phyloP scores from a whole-genome alignment of 2,329 filamentous ascomycete species.

The Pseudogymnoascus sp. region DNA sequence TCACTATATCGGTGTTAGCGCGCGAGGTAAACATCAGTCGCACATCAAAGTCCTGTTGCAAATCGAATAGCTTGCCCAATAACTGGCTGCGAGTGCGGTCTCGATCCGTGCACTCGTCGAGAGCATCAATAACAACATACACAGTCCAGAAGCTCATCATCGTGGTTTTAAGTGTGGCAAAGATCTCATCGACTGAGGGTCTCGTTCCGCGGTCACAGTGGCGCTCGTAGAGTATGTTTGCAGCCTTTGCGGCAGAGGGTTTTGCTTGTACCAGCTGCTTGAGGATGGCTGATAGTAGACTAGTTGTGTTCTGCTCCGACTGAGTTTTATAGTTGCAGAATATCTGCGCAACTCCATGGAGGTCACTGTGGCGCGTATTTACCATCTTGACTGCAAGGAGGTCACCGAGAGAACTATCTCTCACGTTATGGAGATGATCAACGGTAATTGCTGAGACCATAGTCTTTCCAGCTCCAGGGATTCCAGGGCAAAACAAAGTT shows the following conservation, averaged over 20 bases:
- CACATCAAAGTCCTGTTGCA: neutral
- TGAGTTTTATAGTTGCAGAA: slow-evolving; percentile 31
- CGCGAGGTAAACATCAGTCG: neutral
- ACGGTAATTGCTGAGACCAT: neutral
- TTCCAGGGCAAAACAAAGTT: slow-evolving; percentile 14
- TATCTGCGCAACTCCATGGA: slow-evolving; percentile 28
- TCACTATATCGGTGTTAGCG: slow-evolving; percentile 45
- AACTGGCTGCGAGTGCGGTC: neutral
- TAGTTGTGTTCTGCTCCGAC: slow-evolving; percentile 21
- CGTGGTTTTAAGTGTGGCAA: slow-evolving; percentile 14
- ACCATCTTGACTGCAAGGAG: neutral
- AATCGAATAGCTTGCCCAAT: neutral
- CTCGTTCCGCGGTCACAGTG: neutral
- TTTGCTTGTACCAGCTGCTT: slow-evolving; percentile 22
- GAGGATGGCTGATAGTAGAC: slow-evolving; percentile 20
- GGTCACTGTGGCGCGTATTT: neutral
- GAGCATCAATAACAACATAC: slow-evolving; percentile 18
- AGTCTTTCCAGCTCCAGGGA: neutral
- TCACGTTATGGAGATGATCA: neutral
- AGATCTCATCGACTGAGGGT: slow-evolving; percentile 13
- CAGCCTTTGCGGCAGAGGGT: neutral
- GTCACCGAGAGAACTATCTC: neutral
- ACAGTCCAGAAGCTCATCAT: slow-evolving; percentile 14
- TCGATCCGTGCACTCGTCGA: slow-evolving; percentile 16
- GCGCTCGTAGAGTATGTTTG: neutral